Base-by-base conservation (phyloP, 2,329 filamentous ascomycete species). In the Pseudovirgaria hyperparasitica region DNA sequence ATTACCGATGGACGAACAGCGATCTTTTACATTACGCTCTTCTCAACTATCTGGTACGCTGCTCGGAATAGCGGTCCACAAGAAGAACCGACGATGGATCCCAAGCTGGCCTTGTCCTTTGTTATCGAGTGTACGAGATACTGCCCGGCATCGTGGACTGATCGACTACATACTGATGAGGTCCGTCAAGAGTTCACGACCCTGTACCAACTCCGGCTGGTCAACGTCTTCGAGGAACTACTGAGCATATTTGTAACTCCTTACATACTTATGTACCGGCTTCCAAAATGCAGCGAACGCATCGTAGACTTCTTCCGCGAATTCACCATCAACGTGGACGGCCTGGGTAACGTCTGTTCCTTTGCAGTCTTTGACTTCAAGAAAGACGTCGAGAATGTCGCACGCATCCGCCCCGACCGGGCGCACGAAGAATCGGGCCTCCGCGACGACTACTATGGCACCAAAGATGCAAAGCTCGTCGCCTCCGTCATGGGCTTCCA, bases 351-450 rank as follows among this genome's bases (percentile, higher is more conserved):
- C 39, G 84, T 96, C 8, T 98, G 90, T 54, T 94, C 87, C 1
- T 96, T 94, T 57, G 90, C 90, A 3, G 84, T 93, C 19, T 98
- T 98, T 44, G 82, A 94, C 37, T 96, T 96, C 58, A 86, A 92
- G 53, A 87, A 85, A 50, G 80, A 76, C 14, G 65, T 76, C 13
- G 66, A 70, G 25, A 66, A 65, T 37, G 53, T 55, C n/a, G 38
- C 52, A 34, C 33, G 52, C 39, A 54, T 56, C 32, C 39, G 54
- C 41, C 42, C 37, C 16, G 46, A 43, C 5, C 41, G 46, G 32
- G 33, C 50, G 39, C 28, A 51, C 43, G 36, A 65, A n/a, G 79
- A 85, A 21, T 28, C 36, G 5, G 51, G 51, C 47, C 68, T 85
- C 7, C 74, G 90, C 8, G 82, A 90, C 32, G 86, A 94, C 41